Percentiles rank a stretch among this genome's conserved stretches.
Evolutionary conservation across 257 asterid species (phyloP).

Genomic region (Linderniella brevidens): DNA sequence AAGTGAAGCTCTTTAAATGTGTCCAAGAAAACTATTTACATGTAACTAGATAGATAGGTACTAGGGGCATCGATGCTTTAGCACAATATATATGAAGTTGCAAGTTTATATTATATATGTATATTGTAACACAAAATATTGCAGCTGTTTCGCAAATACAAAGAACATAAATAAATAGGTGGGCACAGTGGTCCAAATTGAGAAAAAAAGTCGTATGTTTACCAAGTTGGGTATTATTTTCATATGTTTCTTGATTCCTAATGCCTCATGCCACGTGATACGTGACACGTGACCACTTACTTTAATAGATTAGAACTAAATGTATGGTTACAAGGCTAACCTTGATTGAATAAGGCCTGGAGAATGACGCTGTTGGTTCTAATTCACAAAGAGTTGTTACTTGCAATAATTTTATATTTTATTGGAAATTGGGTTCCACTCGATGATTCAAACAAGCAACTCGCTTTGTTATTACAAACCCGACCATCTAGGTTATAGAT

Average conservation of each 20-base stretch:
- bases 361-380: slow-evolving; percentile 33
- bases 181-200: slow-evolving; percentile 8
- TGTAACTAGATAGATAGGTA: too few relatives aligned
- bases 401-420: slow-evolving; percentile 10
- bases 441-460: slow-evolving; percentile 12
- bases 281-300: slow-evolving; percentile 11
- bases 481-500: slow-evolving; percentile 12
- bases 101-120: too few relatives aligned
- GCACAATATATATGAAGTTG: too few relatives aligned
- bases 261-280: slow-evolving; percentile 27
- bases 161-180: neutral
- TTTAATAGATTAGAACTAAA: neutral
- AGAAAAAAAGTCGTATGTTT: too few relatives aligned
- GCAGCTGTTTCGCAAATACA: slow-evolving; percentile 1
- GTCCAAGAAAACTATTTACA: too few relatives aligned
- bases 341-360: slow-evolving; percentile 43
- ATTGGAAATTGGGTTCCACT: slow-evolving; percentile 22
- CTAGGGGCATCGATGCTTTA: too few relatives aligned
- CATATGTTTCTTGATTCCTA: slow-evolving; percentile 9
- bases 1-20: too few relatives aligned
- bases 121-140: too few relatives aligned
- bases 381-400: slow-evolving; percentile 30
- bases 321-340: slow-evolving; percentile 24
- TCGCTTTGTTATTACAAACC: slow-evolving; percentile 11
- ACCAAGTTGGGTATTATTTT: slow-evolving; percentile 7